Evolutionary conservation across 495 filamentous ascomycete genomes (phyloP).

Genomic region (Parmelia sp.): DNA sequence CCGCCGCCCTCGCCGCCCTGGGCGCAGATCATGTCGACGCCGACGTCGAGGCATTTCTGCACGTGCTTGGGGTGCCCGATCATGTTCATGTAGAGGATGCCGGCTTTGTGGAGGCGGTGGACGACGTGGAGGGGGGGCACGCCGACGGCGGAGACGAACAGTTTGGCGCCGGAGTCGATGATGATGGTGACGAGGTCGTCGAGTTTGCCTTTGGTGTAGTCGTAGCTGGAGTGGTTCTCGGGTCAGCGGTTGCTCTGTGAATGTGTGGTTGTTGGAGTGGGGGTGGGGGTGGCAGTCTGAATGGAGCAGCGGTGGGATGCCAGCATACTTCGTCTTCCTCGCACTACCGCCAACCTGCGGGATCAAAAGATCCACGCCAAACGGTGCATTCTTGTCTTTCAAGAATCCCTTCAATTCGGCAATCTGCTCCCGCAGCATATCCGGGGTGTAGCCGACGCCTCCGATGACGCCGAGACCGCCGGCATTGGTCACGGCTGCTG

Average conservation of each 20-base stretch:
- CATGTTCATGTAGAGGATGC: constrained; percentile 99
- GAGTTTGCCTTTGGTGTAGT: constrained; percentile 99
- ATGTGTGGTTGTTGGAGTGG: too few species aligned
- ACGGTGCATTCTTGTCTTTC: constrained; percentile 93
- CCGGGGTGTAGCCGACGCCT: constrained; percentile 92
- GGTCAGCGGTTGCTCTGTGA: constrained; percentile 16
- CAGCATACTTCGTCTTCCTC: constrained; percentile 81
- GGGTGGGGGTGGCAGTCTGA: background rate
- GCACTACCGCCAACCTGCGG: constrained; percentile 92
- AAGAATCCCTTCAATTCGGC: constrained; percentile 87
- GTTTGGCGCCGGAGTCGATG: constrained; percentile 80
- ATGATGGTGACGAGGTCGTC: constrained; percentile 84
- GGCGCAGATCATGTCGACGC: constrained; percentile 86
- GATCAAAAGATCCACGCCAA: constrained; percentile 91
- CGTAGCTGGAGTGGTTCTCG: constrained; percentile 60
- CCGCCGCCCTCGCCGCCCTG: constrained; percentile 90
- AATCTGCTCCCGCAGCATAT: constrained; percentile 94
- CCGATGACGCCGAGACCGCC: constrained; percentile 95
- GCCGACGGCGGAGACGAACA: constrained; percentile 96
- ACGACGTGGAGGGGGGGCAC: constrained; percentile 85
- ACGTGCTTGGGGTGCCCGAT: constrained; percentile 99
- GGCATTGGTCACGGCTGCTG: constrained; percentile 94
- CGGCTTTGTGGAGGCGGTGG: constrained; percentile 76
- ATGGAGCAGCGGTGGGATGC: background rate
- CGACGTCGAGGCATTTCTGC: constrained; percentile 81